These are phyloP conservation scores for Pochonia chlamydosporia DNA, from an alignment of 2,329 filamentous ascomycete species.

Conservation along the genomic window DNA sequence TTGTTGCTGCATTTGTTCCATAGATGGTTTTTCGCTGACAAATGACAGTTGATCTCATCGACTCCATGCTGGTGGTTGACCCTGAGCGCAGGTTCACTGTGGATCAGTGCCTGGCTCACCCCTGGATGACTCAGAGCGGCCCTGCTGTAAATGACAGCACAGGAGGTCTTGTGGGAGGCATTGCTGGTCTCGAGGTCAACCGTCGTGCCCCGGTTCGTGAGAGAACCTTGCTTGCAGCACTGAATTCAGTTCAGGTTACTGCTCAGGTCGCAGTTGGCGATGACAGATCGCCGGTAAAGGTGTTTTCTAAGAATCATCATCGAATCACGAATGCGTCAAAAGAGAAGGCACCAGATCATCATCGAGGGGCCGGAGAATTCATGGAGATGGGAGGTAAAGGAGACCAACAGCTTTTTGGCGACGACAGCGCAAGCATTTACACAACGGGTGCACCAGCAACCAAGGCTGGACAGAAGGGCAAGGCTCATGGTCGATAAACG, in stretches of 20 bases:
- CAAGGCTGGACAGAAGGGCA: slow-evolving; percentile 24
- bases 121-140: slow-evolving; percentile 68
- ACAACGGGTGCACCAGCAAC: slow-evolving; percentile 24
- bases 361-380: slow-evolving; percentile 69
- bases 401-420: slow-evolving; percentile 69
- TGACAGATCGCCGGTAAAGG: slow-evolving; percentile 58
- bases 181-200: slow-evolving; percentile 76
- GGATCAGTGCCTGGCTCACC: slow-evolving; percentile 84
- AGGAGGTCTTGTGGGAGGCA: slow-evolving; percentile 82
- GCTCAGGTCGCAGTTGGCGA: slow-evolving; percentile 49
- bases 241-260: slow-evolving; percentile 65
- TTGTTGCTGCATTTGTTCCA: slow-evolving; percentile 3
- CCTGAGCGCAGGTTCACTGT: slow-evolving; percentile 78
- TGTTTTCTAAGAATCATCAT: slow-evolving; percentile 65
- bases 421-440: slow-evolving; percentile 52
- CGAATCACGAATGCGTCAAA: slow-evolving; percentile 32
- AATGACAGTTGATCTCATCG: slow-evolving; percentile 69
- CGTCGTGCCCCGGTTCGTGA: slow-evolving; percentile 75
- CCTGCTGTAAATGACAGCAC: slow-evolving; percentile 75
- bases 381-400: slow-evolving; percentile 80
- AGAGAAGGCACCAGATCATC: slow-evolving; percentile 62
- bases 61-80: slow-evolving; percentile 88
- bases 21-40: background rate
- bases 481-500: slow-evolving; percentile 16
- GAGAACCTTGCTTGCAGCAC: slow-evolving; percentile 74